phyloP scores from a whole-genome alignment of 2,329 filamentous ascomycete species.

The Dothideomycetidae sp. region DNA sequence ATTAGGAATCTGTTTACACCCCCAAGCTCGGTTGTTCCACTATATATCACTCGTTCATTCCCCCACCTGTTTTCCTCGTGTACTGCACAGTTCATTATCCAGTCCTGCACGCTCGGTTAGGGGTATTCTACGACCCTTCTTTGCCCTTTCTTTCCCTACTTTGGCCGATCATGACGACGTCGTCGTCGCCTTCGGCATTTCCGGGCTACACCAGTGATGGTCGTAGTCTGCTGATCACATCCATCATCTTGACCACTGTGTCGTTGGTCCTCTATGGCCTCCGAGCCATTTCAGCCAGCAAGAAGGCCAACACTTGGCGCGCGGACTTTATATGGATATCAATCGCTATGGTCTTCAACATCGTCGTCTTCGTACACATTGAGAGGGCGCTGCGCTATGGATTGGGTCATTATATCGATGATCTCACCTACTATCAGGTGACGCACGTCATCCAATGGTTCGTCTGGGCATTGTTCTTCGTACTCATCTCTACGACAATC shows the following conservation, averaged over 20 bases:
- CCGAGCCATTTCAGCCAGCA: conserved; percentile 4
- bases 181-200: neutral
- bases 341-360: neutral
- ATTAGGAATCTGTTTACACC: too few relatives aligned
- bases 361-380: neutral
- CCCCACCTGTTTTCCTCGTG: too few relatives aligned
- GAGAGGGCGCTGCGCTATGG: neutral
- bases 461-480: conserved; percentile 2
- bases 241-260: neutral
- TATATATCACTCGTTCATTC: too few relatives aligned
- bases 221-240: neutral
- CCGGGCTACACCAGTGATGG: neutral
- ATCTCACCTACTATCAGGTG: conserved; percentile 4
- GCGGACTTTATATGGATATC: conserved; percentile 5
- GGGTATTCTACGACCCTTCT: too few relatives aligned
- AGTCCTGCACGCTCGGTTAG: too few relatives aligned
- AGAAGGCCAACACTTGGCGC: conserved; percentile 5
- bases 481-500: neutral
- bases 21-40: too few relatives aligned
- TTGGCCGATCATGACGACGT: too few relatives aligned
- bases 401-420: conserved; percentile 2
- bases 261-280: neutral
- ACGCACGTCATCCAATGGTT: neutral
- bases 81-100: too few relatives aligned
- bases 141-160: too few relatives aligned